phyloP scores from a whole-genome alignment of 495 filamentous ascomycete genomes.

The Trichoderma orchidacearum region DNA sequence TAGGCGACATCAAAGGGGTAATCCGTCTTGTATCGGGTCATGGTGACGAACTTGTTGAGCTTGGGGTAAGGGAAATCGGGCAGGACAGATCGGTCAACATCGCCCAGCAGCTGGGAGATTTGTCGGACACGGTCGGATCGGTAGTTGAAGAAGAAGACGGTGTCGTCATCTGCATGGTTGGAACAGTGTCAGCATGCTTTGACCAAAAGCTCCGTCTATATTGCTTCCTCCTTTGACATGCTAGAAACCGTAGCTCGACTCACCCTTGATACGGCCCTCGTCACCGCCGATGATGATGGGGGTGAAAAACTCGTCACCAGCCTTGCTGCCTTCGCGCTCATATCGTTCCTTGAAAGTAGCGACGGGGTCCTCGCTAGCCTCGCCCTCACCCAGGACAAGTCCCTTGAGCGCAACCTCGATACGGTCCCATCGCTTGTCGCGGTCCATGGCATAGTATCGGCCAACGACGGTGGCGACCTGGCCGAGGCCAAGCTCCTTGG shows the following conservation, averaged over 20 bases:
- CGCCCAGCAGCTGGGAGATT: slow-evolving; percentile 86
- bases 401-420: slow-evolving; percentile 82
- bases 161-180: slow-evolving; percentile 66
- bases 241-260: slow-evolving; percentile 1
- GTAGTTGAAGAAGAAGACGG: slow-evolving; percentile 99
- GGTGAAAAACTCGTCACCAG: slow-evolving; percentile 96
- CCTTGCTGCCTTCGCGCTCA: slow-evolving; percentile 41
- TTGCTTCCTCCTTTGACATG: neutral
- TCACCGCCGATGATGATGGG: slow-evolving; percentile 89
- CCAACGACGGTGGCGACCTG: slow-evolving; percentile 89
- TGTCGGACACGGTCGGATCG: slow-evolving; percentile 96
- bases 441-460: slow-evolving; percentile 97
- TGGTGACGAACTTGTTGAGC: slow-evolving; percentile 73
- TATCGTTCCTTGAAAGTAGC: slow-evolving; percentile 81
- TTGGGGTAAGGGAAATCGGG: slow-evolving; percentile 94
- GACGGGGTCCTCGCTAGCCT: slow-evolving; percentile 70
- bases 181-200: slow-evolving; percentile 9
- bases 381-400: slow-evolving; percentile 72
- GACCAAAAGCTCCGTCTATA: too few relatives aligned
- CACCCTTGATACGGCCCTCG: slow-evolving; percentile 71
- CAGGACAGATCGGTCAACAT: slow-evolving; percentile 74
- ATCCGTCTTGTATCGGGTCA: slow-evolving; percentile 97
- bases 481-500: slow-evolving; percentile 72
- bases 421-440: slow-evolving; percentile 97
- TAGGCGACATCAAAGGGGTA: slow-evolving; percentile 91